Percentiles rank a stretch among this genome's conserved stretches.
Conservation (phyloP, 495 filamentous ascomycete genomes). For the Cairneyella variabilis region DNA sequence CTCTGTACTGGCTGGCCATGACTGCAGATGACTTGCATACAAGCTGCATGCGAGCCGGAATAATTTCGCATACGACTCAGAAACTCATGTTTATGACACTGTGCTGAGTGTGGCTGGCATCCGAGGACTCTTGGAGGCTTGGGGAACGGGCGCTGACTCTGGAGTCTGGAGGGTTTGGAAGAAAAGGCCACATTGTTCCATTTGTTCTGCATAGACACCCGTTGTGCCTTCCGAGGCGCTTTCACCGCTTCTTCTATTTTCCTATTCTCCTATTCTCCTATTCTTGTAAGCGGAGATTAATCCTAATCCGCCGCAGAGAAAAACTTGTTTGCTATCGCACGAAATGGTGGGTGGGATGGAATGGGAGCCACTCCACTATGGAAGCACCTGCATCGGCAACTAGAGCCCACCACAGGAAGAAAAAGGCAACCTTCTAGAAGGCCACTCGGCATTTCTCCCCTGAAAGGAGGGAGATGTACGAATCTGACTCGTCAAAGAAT, state of each 20-base stretch:
- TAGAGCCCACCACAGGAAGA: not conserved
- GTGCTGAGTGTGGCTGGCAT: too few species aligned
- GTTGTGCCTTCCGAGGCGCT: not conserved
- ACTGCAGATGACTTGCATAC: constrained; percentile 14
- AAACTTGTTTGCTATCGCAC: too few species aligned
- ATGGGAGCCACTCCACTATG: not conserved
- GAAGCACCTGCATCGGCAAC: not conserved
- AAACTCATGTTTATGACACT: not conserved
- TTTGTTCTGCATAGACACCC: not conserved
- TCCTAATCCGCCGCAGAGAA: too few species aligned
- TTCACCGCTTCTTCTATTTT: not conserved
- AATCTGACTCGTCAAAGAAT: not conserved
- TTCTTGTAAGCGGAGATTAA: not conserved
- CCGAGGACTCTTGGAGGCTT: too few species aligned
- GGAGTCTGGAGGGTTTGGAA: too few species aligned
- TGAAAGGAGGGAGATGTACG: not conserved
- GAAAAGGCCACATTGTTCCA: too few species aligned
- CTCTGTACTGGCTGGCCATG: not conserved
- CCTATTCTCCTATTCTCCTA: not conserved
- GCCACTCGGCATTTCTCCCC: not conserved
- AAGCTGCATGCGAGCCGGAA: not conserved
- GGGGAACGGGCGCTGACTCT: too few species aligned
- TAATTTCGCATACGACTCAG: not conserved
- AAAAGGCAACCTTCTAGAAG: not conserved
- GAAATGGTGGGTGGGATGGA: not conserved